Evolutionary conservation across 306 rosid genomes (phyloP), one percentile per base, ranked within the genome.

Genomic region (Echinosophora koreensis): DNA sequence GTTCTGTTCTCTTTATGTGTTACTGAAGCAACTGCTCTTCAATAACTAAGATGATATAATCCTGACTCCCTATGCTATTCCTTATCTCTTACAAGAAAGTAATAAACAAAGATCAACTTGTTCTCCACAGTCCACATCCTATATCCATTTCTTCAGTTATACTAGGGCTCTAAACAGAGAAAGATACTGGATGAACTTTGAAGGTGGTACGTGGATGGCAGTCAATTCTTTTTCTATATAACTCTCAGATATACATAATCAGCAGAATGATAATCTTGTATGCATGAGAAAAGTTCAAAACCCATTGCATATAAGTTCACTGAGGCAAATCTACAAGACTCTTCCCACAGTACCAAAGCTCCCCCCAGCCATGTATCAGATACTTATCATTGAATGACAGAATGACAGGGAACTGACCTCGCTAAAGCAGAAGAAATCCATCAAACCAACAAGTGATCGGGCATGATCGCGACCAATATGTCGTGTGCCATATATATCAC

Each of bases 401-500:
- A 44, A n/a, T 58, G 18, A 54, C 34, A 59, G 41, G 55, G 50
- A 70, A 87, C 92, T 54, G 46, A 92, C 98, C 97, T 94, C 98
- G 72, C 97, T 94, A 78, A 94, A 92, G 87, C 98, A 94, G 85
- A 94, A 94, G 83, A 94, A 89, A 88, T 94, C 98, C 98, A 94
- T 94, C 84, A 94, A 83, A 78, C 91, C 92, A 85, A 87, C 95
- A 81, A 94, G 97, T n/a, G 86, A 84, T 50, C 80, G 90, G 42
- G 97, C 97, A 78, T 94, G 95, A 79, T 94, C 98, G 59, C 93
- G 97, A 67, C 98, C 98, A 78, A 94, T 92, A 80, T 84, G 97
- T 0, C 97, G 87, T 14, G 97, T 90, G 73, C 98, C 98, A 74
- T 94, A 94, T 7, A 84, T 73, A 41, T 87, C 90, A 30, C 77